Evolutionary conservation across 78 protist species (phyloP).

Genomic region (Diacronema lutheri): DNA sequence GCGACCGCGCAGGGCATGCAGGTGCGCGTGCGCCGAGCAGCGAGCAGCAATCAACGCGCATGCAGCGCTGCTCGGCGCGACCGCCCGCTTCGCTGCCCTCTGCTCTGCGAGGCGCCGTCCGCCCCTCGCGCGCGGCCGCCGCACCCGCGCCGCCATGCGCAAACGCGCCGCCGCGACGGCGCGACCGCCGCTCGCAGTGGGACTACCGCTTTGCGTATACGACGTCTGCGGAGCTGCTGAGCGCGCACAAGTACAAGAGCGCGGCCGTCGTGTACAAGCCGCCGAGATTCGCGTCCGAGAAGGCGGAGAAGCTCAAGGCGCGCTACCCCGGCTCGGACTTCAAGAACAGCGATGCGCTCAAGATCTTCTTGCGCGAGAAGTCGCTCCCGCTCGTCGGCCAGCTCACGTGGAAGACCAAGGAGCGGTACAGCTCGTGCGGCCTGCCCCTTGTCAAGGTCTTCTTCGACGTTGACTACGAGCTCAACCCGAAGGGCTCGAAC

Average conservation of each 20-base stretch:
- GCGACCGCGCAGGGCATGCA: too few relatives aligned
- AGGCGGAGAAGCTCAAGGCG: neutral
- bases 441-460: neutral
- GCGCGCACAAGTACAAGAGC: neutral
- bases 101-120: too few relatives aligned
- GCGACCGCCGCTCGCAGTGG: neutral
- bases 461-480: neutral
- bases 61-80: too few relatives aligned
- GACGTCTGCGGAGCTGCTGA: neutral
- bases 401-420: neutral
- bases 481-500: neutral
- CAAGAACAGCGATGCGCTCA: too few relatives aligned
- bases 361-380: too few relatives aligned
- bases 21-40: too few relatives aligned
- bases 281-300: neutral
- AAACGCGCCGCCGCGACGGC: too few relatives aligned
- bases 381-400: conserved; percentile 3
- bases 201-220: neutral
- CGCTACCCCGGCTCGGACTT: too few relatives aligned
- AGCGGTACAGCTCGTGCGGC: neutral
- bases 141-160: too few relatives aligned
- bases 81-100: too few relatives aligned
- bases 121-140: too few relatives aligned
- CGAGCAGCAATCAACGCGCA: too few relatives aligned
- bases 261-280: neutral